Base-by-base conservation (phyloP, 2,329 filamentous ascomycete genomes). In the Chalara sp. region DNA sequence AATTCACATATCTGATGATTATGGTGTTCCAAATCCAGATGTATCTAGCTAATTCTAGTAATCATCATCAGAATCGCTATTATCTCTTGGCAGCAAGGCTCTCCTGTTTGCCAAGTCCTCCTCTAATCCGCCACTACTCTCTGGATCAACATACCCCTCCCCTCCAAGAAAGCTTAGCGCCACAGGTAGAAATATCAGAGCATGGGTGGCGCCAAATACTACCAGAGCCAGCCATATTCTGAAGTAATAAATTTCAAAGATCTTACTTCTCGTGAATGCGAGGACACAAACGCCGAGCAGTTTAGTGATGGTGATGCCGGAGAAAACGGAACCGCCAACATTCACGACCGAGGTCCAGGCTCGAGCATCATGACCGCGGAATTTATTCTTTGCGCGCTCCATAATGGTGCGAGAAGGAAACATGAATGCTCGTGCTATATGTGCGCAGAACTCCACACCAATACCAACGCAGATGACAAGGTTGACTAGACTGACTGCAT, bases 201-300 rank as follows among this genome's bases (percentile, higher is more conserved):
- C 89, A 67, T 99, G 93, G 7, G 84, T 78, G 6, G 89, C 89
- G 3, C 91, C 95, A 67, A 96, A 92, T 7, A 95, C 67, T 8
- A 99, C 91, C 49, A 99, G 79, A 6, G 91, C 86, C 13, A 96
- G 74, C 93, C 93, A 99, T 42, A 99, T 87, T 42, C 93, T 81
- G 77, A 99, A 99, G 70, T 99, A 99, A 72, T 99, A 99, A 52
- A 99, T 89, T 73, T 99, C 95, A 63, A 99, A 99, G 64, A 99
- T 99, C 80, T 97, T 99, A 68, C 89, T 95, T 47, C 88, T 76
- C 6, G 93, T 99, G 64, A 96, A 99, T 0, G 93, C 93, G 21
- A 99, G 75, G 35, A 99, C 93, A 44, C 79, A 85, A 0, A 99
- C 92, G 4, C 93, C 93, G 2, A 99, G 74, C 1, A 99, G 78